These are phyloP conservation scores for Microcos paniculata DNA, from an alignment of 345 rosid species.

Conservation along the genomic window DNA sequence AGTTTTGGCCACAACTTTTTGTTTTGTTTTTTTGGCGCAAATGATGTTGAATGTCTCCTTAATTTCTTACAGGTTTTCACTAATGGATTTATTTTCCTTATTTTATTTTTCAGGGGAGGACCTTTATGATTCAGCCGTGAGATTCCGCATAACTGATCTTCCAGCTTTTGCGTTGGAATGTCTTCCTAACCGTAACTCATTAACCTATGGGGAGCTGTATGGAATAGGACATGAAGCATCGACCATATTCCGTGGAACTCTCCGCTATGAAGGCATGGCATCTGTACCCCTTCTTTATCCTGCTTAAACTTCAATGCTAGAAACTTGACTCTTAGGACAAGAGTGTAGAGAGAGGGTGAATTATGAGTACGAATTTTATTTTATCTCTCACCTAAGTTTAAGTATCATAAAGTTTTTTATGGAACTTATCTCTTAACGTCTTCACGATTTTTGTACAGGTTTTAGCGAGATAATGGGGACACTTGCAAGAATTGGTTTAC, in stretches of 20 bases:
- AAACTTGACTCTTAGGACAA: not conserved
- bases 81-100: not conserved
- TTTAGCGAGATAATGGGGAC: slow-evolving; percentile 76
- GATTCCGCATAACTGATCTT: slow-evolving; percentile 64
- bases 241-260: slow-evolving; percentile 86
- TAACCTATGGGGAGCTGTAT: slow-evolving; percentile 72
- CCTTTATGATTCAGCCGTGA: slow-evolving; percentile 71
- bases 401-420: not conserved
- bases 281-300: not conserved
- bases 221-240: slow-evolving; percentile 78
- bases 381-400: no score
- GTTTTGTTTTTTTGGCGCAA: no score
- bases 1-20: no score
- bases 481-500: slow-evolving; percentile 71
- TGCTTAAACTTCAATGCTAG: not conserved
- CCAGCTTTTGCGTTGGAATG: slow-evolving; percentile 97
- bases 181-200: slow-evolving; percentile 82
- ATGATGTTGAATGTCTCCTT: not conserved
- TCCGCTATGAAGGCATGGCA: slow-evolving; percentile 82
- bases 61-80: not conserved
- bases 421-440: slow-evolving; percentile 8
- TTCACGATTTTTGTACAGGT: slow-evolving; percentile 37
- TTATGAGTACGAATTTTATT: not conserved
- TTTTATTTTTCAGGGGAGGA: slow-evolving; percentile 49
- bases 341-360: not conserved